phyloP scores from a whole-genome alignment of 768 basidiomycete species.

The Pisolithus marmoratus region DNA sequence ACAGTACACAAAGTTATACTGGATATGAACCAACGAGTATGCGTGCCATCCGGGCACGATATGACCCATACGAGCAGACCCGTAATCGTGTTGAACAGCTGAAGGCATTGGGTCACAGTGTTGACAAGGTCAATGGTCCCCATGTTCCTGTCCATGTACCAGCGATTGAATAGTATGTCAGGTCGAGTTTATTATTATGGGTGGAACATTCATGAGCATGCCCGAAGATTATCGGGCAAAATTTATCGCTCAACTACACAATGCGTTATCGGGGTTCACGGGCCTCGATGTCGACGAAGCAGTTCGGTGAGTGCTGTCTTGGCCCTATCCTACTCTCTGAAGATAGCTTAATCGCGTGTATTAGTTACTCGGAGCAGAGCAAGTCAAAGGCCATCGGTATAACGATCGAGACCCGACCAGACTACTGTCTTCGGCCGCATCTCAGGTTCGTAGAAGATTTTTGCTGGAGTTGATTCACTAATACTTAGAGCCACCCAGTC shows the following conservation, averaged over 20 bases:
- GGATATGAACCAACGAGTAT: slow-evolving; percentile 98
- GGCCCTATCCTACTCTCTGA: not conserved
- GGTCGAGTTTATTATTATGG: slow-evolving; percentile 95
- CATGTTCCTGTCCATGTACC: not conserved
- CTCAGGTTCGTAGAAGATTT: slow-evolving; percentile 52
- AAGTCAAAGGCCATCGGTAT: slow-evolving; percentile 99
- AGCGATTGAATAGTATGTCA: slow-evolving; percentile 18
- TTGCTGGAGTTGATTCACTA: not conserved
- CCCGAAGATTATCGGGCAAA: slow-evolving; percentile 91
- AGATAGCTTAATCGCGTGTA: not conserved
- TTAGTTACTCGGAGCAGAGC: slow-evolving; percentile 92
- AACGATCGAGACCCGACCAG: slow-evolving; percentile 97
- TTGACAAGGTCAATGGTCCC: slow-evolving; percentile 74
- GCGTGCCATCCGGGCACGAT: slow-evolving; percentile 95
- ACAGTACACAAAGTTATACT: slow-evolving; percentile 95
- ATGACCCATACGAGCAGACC: slow-evolving; percentile 97
- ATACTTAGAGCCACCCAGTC: slow-evolving; percentile 40
- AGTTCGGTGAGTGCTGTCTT: slow-evolving; percentile 49
- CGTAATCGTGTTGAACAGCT: slow-evolving; percentile 93
- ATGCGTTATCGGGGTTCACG: slow-evolving; percentile 93
- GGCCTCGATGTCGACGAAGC: slow-evolving; percentile 94
- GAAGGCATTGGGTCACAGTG: slow-evolving; percentile 91
- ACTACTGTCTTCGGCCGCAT: slow-evolving; percentile 96
- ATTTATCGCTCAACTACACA: slow-evolving; percentile 94
- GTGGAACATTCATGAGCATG: slow-evolving; percentile 99